Evolutionary conservation across 371 early-diverging fungal genomes (phyloP).

Genomic region (Mortierella sp.): DNA sequence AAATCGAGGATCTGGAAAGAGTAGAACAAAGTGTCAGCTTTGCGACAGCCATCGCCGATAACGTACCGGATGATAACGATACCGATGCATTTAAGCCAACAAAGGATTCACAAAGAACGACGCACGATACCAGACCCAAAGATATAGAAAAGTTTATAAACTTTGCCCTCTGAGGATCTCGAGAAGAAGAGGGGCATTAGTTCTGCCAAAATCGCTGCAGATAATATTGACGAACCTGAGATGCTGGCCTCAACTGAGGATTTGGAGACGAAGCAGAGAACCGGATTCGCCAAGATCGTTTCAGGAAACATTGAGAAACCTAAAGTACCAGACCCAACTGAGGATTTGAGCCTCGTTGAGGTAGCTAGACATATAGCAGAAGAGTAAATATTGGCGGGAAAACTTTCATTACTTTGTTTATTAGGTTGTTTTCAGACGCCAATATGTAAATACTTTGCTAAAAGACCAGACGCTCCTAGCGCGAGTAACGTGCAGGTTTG

Average conservation of each 20-base stretch:
- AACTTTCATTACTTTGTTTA: background rate
- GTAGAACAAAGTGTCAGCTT: slow-evolving; percentile 36
- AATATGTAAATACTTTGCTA: background rate
- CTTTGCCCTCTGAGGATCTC: slow-evolving; percentile 32
- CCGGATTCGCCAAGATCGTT: slow-evolving; percentile 21
- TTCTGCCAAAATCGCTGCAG: slow-evolving; percentile 16
- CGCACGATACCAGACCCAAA: background rate
- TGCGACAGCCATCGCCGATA: slow-evolving; percentile 26
- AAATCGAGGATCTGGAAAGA: slow-evolving; percentile 44
- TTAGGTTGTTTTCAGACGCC: background rate
- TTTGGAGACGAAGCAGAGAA: slow-evolving; percentile 29
- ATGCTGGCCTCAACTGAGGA: slow-evolving; percentile 34
- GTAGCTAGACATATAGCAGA: slow-evolving; percentile 1
- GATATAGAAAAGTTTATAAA: background rate
- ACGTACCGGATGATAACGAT: slow-evolving; percentile 4
- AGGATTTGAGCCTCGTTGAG: slow-evolving; percentile 32
- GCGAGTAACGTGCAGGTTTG: slow-evolving; percentile 55
- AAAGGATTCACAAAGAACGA: slow-evolving; percentile 3
- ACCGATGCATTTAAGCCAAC: slow-evolving; percentile 1
- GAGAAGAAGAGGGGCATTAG: slow-evolving; percentile 20
- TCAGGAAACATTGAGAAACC: slow-evolving; percentile 7
- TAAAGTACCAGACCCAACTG: slow-evolving; percentile 22
- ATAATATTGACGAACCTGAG: slow-evolving; percentile 12
- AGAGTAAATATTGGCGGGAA: background rate
- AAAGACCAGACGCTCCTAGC: slow-evolving; percentile 8